Percentiles rank a stretch among this genome's conserved stretches.
Conservation (phyloP, 352 stramenopile genomes). For the Phytophthora capsici region DNA sequence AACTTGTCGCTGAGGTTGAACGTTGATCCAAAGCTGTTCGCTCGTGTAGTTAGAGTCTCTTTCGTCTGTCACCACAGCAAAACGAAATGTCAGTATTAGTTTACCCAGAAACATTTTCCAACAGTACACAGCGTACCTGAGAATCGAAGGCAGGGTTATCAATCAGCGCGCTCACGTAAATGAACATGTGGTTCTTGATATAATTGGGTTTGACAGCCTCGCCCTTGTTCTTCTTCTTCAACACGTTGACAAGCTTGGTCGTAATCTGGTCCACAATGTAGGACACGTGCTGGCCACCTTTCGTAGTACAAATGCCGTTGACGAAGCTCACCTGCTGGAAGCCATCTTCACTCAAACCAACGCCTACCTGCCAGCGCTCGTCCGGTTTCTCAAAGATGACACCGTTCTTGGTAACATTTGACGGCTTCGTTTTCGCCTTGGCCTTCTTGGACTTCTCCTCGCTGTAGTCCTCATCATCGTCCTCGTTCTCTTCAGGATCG, state of each 20-base stretch:
- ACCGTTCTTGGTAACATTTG: conserved; percentile 45
- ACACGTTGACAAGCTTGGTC: conserved; percentile 87
- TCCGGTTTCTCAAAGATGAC: conserved; percentile 95
- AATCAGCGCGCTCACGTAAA: conserved; percentile 97
- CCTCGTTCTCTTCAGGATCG: conserved; percentile 38
- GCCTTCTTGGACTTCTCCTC: conserved; percentile 34
- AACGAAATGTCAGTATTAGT: background rate
- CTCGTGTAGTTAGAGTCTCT: conserved; percentile 94
- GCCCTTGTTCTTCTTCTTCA: conserved; percentile 95
- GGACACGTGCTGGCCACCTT: conserved; percentile 96
- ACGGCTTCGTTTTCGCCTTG: conserved; percentile 41
- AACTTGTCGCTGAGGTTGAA: conserved; percentile 90
- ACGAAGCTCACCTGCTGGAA: conserved; percentile 98
- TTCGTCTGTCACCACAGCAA: conserved; percentile 85
- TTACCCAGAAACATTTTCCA: no score
- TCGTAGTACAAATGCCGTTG: conserved; percentile 97
- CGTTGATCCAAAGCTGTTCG: conserved; percentile 86
- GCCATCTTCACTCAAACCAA: conserved; percentile 92
- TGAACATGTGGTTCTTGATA: conserved; percentile 95
- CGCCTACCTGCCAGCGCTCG: conserved; percentile 94
- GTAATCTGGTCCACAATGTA: conserved; percentile 93
- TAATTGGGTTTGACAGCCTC: conserved; percentile 94
- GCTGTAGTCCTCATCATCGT: conserved; percentile 38
- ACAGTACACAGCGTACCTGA: conserved; percentile 54
- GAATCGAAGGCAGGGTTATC: conserved; percentile 98